Base-by-base conservation (phyloP, 306 rosid species). In the Lathyrus sativus region DNA sequence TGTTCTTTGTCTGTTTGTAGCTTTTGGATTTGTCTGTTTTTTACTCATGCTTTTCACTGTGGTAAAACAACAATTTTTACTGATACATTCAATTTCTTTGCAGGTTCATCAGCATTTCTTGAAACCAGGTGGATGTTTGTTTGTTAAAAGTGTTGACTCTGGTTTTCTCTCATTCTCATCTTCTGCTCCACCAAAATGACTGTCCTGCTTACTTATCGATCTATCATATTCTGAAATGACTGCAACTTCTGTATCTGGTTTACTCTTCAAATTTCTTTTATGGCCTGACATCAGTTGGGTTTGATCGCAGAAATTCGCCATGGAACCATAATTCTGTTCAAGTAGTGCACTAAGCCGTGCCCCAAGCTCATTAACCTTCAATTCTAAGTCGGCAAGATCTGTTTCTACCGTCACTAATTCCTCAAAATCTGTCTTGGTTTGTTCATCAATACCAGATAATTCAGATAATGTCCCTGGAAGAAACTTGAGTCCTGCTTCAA, bases 201-300 rank as follows among this genome's bases (percentile, higher is more conserved):
- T 3, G n/a, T 85, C 89, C 96, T 88, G 88, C 73, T 89, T 87
- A 76, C 75, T 92, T 79, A 76, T 84, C 57, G 89, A 85, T 65
- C 64, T 49, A 72, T 80, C 86, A 76, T 57, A 41, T 73, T 72
- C 80, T 49, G 82, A 65, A 64, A 80, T 42, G 76, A 61, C 76
- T 14, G 72, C 22, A 54, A 59, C 77, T 81, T 84, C 98, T 75
- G 76, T 62, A 65, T 80, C 83, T 45, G 65, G 66, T 74, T 74
- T 86, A 46, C 67, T 77, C 74, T 80, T 88, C 95, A 11, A 19
- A 74, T 80, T 87, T 69, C 68, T 76, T 64, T 81, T 80, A 44
- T 69, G 56, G 60, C 67, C 64, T 18, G 66, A 72, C 49, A 45
- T 67, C 60, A 73, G 84, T 59, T 59, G 75, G 9, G 76, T 38